Percentiles rank a stretch among this genome's conserved stretches.
Conservation (phyloP, 2,329 filamentous ascomycete species). For the Diaporthe capsici region DNA sequence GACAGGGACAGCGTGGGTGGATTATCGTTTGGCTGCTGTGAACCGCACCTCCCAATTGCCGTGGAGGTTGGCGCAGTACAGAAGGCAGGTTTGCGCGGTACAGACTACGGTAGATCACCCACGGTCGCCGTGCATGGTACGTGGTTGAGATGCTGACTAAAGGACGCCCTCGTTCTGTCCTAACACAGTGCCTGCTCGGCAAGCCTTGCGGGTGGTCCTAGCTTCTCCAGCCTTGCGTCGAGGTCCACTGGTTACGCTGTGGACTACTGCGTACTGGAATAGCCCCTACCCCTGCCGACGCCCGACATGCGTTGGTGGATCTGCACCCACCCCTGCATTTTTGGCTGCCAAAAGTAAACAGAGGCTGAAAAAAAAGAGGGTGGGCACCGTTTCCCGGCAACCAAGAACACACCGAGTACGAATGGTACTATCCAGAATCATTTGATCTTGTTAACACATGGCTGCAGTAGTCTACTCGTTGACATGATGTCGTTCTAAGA, state of each 20-base stretch:
- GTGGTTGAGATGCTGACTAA: slow-evolving; percentile 26
- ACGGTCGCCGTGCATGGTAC: neutral
- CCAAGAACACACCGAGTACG: neutral
- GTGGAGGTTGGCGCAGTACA: neutral
- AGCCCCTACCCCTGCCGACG: slow-evolving; percentile 27
- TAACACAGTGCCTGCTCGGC: neutral
- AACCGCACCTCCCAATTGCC: neutral
- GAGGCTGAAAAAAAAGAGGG: neutral
- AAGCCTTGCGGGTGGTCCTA: neutral
- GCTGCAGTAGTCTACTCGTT: neutral
- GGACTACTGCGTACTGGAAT: neutral
- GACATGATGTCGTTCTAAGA: neutral
- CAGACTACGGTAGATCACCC: neutral
- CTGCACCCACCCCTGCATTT: slow-evolving; percentile 25
- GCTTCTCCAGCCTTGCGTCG: slow-evolving; percentile 32
- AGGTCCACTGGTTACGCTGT: neutral
- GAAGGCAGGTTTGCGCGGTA: neutral
- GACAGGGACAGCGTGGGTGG: neutral
- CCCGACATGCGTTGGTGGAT: slow-evolving; percentile 25
- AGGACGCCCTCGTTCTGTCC: neutral
- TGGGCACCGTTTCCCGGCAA: slow-evolving; percentile 33
- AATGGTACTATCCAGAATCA: neutral
- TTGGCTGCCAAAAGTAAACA: slow-evolving; percentile 22
- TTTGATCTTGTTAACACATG: neutral
- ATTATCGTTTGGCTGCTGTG: neutral